Evolutionary conservation across 2,329 filamentous ascomycete genomes (phyloP), one percentile per base, ranked within the genome.

Genomic region (Gaeumannomyces sp.): DNA sequence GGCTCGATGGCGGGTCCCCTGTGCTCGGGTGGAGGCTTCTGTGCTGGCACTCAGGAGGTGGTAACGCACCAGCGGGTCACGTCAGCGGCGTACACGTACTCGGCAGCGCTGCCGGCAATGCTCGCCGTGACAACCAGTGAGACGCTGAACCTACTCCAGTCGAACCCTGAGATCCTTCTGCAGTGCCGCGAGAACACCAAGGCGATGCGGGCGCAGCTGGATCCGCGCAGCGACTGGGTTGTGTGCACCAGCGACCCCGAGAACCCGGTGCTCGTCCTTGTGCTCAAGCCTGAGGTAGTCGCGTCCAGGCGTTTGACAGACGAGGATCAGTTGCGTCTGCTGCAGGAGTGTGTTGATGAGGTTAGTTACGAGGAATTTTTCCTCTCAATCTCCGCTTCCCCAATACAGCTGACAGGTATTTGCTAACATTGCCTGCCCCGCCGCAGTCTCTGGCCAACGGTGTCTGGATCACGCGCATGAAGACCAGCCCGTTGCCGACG

Each of bases 321-420:
- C 13, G 84, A 89, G 45, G 94, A 97, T 68, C 92, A 98, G 77
- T 92, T 97, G 72, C 85, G 87, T 65, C 76, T 98, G 25, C 78
- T 99, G 66, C 89, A 96, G 72, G 95, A 99, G 71, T 89, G 92
- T 69, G 92, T 97, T n/a, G 96, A 99, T 67, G 95, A 99, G 89
- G 93, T 96, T 83, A 72, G 85, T 76, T 64, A 35, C 38, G 11
- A 38, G 22, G 27, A 45, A 16, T 25, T 38, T 28, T 63, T 60
- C 16, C 14, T 64, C 66, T 58, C 63, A 3, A 16, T 22, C 38
- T 45, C 38, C 58, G 10, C 5, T 11, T 25, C 3, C n/a, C 27
- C 29, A 16, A 28, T 33, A 22, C 27, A 5, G 28, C 45, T 2
- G 22, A 59, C 27, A 11, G 13, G 3, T n/a, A 16, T 16, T 25